These are phyloP conservation scores for Fagopyrum tataricum DNA, from an alignment of 148 eudicot species.

Conservation along the genomic window DNA sequence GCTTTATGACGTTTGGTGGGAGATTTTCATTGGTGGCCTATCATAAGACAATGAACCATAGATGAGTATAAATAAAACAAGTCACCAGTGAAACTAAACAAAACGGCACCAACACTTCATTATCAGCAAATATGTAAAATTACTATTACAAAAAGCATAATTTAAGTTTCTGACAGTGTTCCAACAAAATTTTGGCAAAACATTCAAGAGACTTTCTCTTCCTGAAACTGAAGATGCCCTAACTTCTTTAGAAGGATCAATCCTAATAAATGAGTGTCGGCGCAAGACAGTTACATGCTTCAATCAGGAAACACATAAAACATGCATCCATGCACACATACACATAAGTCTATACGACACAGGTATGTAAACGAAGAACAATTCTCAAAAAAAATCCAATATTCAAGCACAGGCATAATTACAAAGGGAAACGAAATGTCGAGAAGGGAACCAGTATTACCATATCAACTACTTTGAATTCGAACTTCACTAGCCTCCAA, in stretches of 20 bases:
- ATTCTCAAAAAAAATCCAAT: background rate
- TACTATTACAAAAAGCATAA: background rate
- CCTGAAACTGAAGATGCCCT: background rate
- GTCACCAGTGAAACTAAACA: background rate
- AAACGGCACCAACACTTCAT: background rate
- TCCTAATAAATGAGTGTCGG: background rate
- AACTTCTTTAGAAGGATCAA: background rate
- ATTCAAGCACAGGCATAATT: background rate
- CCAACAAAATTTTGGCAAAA: background rate
- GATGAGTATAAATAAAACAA: background rate
- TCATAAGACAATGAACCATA: constrained; percentile 9
- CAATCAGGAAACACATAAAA: background rate
- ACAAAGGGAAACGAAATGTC: background rate
- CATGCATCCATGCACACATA: background rate
- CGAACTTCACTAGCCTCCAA: background rate
- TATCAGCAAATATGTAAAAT: background rate
- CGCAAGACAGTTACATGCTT: background rate
- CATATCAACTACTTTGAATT: background rate
- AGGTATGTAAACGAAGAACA: background rate
- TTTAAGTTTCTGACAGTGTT: background rate
- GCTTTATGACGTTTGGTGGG: constrained; percentile 92
- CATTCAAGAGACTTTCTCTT: background rate
- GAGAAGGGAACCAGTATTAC: background rate
- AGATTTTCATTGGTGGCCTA: constrained; percentile 99
- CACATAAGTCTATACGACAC: background rate